These are phyloP conservation scores for Maudiozyma serrabonitensis DNA, from an alignment of 805 yeast genomes.

Conservation along the genomic window DNA sequence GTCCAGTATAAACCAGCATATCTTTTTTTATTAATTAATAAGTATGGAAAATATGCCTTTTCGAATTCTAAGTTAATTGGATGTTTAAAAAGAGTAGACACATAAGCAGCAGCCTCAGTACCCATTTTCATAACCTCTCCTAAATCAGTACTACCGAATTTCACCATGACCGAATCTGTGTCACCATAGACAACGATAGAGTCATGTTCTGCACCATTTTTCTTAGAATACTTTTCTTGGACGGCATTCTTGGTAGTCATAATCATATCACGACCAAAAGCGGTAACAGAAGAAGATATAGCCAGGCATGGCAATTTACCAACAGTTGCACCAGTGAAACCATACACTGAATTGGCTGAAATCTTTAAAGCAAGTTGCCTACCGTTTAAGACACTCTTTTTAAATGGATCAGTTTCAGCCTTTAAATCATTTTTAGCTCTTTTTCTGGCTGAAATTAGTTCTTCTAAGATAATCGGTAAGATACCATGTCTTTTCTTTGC, in stretches of 20 bases:
- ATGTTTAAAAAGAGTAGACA: constrained; percentile 63
- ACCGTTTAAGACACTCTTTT: constrained; percentile 88
- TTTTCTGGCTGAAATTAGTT: constrained; percentile 83
- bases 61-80: constrained; percentile 96
- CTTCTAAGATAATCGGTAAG: constrained; percentile 83
- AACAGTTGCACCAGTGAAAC: constrained; percentile 97
- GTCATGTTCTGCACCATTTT: constrained; percentile 76
- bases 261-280: constrained; percentile 96
- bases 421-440: constrained; percentile 84
- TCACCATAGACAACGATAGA: constrained; percentile 95
- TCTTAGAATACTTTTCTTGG: constrained; percentile 65
- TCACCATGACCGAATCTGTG: constrained; percentile 98
- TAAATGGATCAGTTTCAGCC: constrained; percentile 90
- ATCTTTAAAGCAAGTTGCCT: constrained; percentile 92
- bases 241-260: constrained; percentile 83
- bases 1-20: constrained; percentile 98
- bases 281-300: constrained; percentile 89
- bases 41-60: constrained; percentile 90
- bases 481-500: constrained; percentile 65
- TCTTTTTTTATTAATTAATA: constrained; percentile 88
- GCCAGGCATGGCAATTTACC: constrained; percentile 96
- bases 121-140: constrained; percentile 85
- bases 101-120: constrained; percentile 85
- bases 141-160: constrained; percentile 77
- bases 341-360: constrained; percentile 97